Percentiles rank a stretch among this genome's conserved stretches.
Conservation (phyloP, 495 filamentous ascomycete species). For the Penicillium malachiteum region DNA sequence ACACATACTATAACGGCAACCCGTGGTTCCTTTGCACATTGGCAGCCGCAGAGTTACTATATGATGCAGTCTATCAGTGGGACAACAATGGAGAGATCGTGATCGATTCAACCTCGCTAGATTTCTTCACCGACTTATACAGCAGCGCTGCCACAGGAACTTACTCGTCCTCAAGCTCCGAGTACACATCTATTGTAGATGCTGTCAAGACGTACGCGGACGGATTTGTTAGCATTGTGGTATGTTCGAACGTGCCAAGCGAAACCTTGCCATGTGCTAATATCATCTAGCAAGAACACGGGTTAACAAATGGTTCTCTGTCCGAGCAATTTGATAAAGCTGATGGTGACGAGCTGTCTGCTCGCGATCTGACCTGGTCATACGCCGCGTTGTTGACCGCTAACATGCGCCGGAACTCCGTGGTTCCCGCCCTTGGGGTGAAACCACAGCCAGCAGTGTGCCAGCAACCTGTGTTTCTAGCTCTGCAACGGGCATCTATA, state of each 20-base stretch:
- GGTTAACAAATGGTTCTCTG: slow-evolving; percentile 51
- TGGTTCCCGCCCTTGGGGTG: slow-evolving; percentile 58
- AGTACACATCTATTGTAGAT: slow-evolving; percentile 50
- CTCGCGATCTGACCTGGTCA: slow-evolving; percentile 55
- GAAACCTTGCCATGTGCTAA: slow-evolving; percentile 31
- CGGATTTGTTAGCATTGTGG: slow-evolving; percentile 56
- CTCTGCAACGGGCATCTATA: slow-evolving; percentile 59
- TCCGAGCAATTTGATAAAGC: slow-evolving; percentile 60
- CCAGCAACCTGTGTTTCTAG: slow-evolving; percentile 53
- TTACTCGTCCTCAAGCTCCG: slow-evolving; percentile 42
- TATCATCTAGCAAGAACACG: slow-evolving; percentile 41
- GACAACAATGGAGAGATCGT: slow-evolving; percentile 49
- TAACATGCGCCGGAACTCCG: slow-evolving; percentile 45
- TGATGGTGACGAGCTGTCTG: slow-evolving; percentile 52
- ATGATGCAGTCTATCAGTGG: slow-evolving; percentile 63
- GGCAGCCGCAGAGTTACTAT: slow-evolving; percentile 65
- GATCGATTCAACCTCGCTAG: slow-evolving; percentile 50
- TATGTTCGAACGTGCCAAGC: slow-evolving; percentile 8
- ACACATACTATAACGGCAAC: slow-evolving; percentile 67
- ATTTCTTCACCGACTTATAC: slow-evolving; percentile 56
- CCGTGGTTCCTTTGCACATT: slow-evolving; percentile 67
- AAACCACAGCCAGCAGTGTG: slow-evolving; percentile 49
- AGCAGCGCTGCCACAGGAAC: slow-evolving; percentile 51
- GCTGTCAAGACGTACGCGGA: slow-evolving; percentile 64
- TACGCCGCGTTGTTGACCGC: slow-evolving; percentile 53